Conservation (phyloP, 768 basidiomycete species). For the Hortiboletus campestris region DNA sequence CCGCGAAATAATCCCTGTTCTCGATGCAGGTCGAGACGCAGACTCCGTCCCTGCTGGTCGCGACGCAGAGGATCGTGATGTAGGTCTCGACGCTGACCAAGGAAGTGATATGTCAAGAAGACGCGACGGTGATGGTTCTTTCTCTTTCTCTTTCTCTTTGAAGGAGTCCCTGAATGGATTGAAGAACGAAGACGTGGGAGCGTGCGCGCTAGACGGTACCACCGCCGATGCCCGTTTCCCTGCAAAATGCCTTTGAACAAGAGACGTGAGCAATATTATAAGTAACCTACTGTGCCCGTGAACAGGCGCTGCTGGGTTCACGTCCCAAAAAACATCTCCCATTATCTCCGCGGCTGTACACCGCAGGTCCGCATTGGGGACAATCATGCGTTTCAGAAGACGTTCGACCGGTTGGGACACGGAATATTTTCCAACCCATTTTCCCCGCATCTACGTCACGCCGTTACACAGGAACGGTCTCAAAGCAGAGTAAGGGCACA, state of each 20-base stretch:
- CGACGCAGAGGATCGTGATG: conserved; percentile 14
- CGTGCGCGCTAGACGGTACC: conserved; percentile 10
- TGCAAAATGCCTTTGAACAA: conserved; percentile 13
- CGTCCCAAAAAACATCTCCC: conserved; percentile 65
- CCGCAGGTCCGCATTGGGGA: conserved; percentile 78
- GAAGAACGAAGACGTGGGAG: conserved; percentile 19
- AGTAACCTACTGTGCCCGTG: conserved; percentile 42
- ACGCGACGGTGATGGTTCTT: conserved; percentile 27
- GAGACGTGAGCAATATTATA: conserved; percentile 13
- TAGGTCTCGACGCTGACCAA: conserved; percentile 27
- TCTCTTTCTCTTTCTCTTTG: conserved; percentile 30
- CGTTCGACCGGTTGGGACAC: conserved; percentile 67
- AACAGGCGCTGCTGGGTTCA: conserved; percentile 26
- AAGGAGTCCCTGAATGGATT: conserved; percentile 18
- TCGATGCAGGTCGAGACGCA: conserved; percentile 19
- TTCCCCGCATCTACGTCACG: conserved; percentile 58
- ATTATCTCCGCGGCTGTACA: conserved; percentile 68
- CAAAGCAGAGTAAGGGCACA: conserved; percentile 20
- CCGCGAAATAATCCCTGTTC: conserved; percentile 12
- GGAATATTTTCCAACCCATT: conserved; percentile 71
- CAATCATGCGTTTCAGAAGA: conserved; percentile 73
- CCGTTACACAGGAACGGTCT: neutral
- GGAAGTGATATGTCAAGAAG: conserved; percentile 36
- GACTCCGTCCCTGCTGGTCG: conserved; percentile 11
- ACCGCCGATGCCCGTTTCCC: conserved; percentile 35